Base-by-base conservation (phyloP, 139 green algal species). In the Volvox reticuliferus region DNA sequence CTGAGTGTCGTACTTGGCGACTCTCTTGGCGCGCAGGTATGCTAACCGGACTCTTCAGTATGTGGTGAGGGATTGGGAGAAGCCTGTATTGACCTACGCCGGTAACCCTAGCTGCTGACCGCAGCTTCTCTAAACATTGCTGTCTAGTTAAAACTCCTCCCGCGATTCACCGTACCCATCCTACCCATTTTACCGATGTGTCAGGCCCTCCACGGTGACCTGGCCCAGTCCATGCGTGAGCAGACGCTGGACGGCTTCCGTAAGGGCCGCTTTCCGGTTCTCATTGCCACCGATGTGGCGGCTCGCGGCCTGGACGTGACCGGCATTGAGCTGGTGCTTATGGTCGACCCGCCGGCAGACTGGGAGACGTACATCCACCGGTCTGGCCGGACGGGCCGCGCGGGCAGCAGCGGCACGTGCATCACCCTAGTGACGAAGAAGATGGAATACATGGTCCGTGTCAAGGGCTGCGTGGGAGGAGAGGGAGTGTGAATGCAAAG, bases 251-350 rank as follows among this genome's bases (percentile, higher is more conserved):
- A 92, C 16, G 96, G 94, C 21, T 99, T 99, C 94, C 94, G 97
- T 33, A 93, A 94, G 69, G 88, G 96, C 90, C 96, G 97, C 78
- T 99, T 99, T 86, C 91, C 91, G 21, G 96, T 99, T 82, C 94
- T 99, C 78, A 98, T 99, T 24, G 98, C 98, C n/a, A 99, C 98
- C 2, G 98, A 99, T 89, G 98, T 99, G 36, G 98, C 98, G n/a
- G 98, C 98, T 0, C 93, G 98, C 17, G 98, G 98, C 0, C 96
- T 99, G 79, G 98, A 99, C 95, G 99, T 99, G 94, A 96, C 86
- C 44, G 96, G 96, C n/a, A 96, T 99, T 18, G 97, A 99, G 92
- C 95, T 99, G 78, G 96, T 99, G 61, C 85, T 97, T 9, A 95
- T 96, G 93, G 81, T 94, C 83, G 95, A 98, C 88, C 95, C 96